These are phyloP conservation scores for Russula griseocarnosa DNA, from an alignment of 768 basidiomycete genomes.

Conservation along the genomic window DNA sequence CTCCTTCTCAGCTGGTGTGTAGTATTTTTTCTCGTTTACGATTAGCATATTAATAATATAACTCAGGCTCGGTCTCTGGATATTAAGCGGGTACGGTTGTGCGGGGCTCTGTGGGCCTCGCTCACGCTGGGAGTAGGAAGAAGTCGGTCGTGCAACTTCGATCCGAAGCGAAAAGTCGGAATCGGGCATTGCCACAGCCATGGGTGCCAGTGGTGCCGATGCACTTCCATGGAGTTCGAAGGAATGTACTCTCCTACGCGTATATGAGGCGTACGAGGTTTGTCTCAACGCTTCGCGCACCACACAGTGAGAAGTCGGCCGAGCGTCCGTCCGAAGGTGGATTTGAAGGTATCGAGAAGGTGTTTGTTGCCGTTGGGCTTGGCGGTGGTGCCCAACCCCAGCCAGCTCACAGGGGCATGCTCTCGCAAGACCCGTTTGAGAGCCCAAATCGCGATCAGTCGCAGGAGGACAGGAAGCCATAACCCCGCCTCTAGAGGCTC, in stretches of 20 bases:
- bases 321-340: slow-evolving; percentile 32
- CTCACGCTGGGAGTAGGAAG: slow-evolving; percentile 79
- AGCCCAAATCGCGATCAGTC: too few relatives aligned
- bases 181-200: slow-evolving; percentile 22
- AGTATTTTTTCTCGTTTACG: background rate
- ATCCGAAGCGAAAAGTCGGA: slow-evolving; percentile 46
- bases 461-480: too few relatives aligned
- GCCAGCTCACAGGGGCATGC: slow-evolving; percentile 52
- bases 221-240: slow-evolving; percentile 75
- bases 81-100: slow-evolving; percentile 68
- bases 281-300: slow-evolving; percentile 51
- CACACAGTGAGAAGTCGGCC: slow-evolving; percentile 34
- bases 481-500: too few relatives aligned
- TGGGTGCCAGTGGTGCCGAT: slow-evolving; percentile 33
- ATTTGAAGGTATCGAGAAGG: slow-evolving; percentile 56
- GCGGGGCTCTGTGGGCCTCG: slow-evolving; percentile 84
- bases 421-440: slow-evolving; percentile 61
- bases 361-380: too few relatives aligned
- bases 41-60: background rate
- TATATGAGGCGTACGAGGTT: slow-evolving; percentile 79
- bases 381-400: too few relatives aligned
- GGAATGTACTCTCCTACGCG: slow-evolving; percentile 60
- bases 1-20: slow-evolving; percentile 58
- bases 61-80: slow-evolving; percentile 72
- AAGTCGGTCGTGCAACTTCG: slow-evolving; percentile 55